Evolutionary conservation across 2,329 filamentous ascomycete species (phyloP), one percentile per base, ranked within the genome.

Genomic region (Atkinsonella hypoxylon): DNA sequence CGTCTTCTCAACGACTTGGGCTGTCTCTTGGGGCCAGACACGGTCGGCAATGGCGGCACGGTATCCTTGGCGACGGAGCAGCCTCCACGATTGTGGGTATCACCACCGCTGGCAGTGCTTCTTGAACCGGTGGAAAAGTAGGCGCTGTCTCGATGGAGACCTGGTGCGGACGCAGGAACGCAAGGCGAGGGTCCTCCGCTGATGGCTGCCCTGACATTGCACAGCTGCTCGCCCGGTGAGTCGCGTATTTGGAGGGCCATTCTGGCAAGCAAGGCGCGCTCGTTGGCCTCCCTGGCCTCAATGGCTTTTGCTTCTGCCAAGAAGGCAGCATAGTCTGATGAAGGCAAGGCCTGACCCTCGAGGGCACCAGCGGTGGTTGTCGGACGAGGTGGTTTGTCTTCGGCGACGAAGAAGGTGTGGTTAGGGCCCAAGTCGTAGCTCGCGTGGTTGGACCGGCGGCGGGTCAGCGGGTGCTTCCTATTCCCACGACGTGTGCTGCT

Each of bases 321-420:
- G 52, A 62, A 62, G 30, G 54, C 44, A 2, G 54, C 52, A 46
- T 61, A 63, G 52, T 64, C 61, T 42, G 41, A n/a, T n/a, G n/a
- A n/a, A n/a, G n/a, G n/a, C n/a, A n/a, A n/a, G n/a, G n/a, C n/a
- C n/a, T n/a, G n/a, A n/a, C n/a, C n/a, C n/a, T n/a, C n/a, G n/a
- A n/a, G n/a, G n/a, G n/a, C n/a, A n/a, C n/a, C n/a, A n/a, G n/a
- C n/a, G n/a, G n/a, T n/a, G 17, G 32, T 36, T 26, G 3, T 26
- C 26, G 26, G 26, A 26, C 7, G 26, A 15, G 11, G 9, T 4
- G 34, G 4, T 4, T 6, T 10, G 7, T 36, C 15, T 36, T 6
- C 12, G 31, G 34, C 15, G 34, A 5, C 7, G 15, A 3, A 11
- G 34, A 1, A 15, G 34, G 34, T 36, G 34, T 36, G 13, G 15